A percentile compares a stretch with the other conserved stretches of the same genome.
Evolutionary conservation across 306 rosid genomes (phyloP).

Genomic region (Vigna radiata): DNA sequence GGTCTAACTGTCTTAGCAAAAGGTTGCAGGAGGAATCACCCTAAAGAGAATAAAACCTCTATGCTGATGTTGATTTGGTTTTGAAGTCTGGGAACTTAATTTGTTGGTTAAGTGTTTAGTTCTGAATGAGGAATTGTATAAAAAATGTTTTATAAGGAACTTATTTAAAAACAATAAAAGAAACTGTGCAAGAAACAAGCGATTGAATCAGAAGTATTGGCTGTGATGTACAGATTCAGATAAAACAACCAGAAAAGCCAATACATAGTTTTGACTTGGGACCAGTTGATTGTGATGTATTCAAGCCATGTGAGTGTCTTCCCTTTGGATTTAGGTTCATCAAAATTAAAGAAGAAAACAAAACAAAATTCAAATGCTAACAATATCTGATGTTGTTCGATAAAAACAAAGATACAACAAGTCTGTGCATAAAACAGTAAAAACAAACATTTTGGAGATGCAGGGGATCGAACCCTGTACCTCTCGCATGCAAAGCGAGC

Average conservation of each 20-base stretch:
- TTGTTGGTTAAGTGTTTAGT: not conserved
- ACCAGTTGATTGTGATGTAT: constrained; percentile 11
- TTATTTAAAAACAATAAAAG: no score
- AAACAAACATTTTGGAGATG: constrained; percentile 26
- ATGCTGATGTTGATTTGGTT: constrained; percentile 14
- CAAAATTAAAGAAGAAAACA: not conserved
- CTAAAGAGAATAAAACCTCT: constrained; percentile 39
- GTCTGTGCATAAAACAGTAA: no score
- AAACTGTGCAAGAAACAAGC: not conserved
- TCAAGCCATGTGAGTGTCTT: not conserved
- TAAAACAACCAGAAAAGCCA: not conserved
- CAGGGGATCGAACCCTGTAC: constrained; percentile 58
- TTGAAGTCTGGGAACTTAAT: not conserved
- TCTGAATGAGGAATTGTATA: not conserved
- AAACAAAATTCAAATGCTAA: no score
- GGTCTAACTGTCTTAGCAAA: constrained; percentile 46
- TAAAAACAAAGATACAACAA: not conserved
- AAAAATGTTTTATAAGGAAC: not conserved
- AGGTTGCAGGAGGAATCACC: constrained; percentile 44
- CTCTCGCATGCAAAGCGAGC: constrained; percentile 53
- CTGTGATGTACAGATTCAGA: not conserved
- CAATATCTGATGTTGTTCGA: no score
- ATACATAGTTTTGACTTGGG: not conserved
- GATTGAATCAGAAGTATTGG: not conserved
- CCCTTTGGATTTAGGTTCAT: not conserved